These are phyloP conservation scores for Stereum hirsutum DNA, from an alignment of 1,284 basidiomycete genomes.

Conservation along the genomic window DNA sequence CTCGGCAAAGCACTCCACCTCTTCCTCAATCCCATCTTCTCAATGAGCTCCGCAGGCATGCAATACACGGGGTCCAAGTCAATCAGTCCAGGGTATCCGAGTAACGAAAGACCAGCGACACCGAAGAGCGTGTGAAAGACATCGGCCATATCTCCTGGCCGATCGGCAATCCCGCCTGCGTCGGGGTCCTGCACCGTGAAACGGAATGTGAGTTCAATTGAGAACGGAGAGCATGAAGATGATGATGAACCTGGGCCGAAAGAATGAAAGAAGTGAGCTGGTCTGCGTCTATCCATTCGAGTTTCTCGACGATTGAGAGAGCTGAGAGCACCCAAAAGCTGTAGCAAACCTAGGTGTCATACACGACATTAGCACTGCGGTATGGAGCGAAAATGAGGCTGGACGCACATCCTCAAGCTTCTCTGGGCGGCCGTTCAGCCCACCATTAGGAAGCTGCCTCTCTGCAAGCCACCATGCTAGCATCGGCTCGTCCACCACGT, in stretches of 20 bases:
- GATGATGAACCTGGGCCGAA: constrained; percentile 69
- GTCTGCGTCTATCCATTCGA: constrained; percentile 87
- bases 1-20: constrained; percentile 53
- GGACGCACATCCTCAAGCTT: constrained; percentile 89
- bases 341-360: constrained; percentile 76
- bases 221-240: background rate
- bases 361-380: background rate
- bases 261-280: constrained; percentile 81
- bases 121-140: constrained; percentile 97
- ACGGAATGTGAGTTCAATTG: background rate
- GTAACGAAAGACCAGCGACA: constrained; percentile 81
- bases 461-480: constrained; percentile 92
- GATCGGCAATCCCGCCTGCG: constrained; percentile 88
- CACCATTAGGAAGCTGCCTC: constrained; percentile 87
- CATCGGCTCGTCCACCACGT: constrained; percentile 67
- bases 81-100: constrained; percentile 80
- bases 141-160: constrained; percentile 90
- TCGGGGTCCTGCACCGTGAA: constrained; percentile 88
- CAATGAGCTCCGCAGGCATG: constrained; percentile 80
- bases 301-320: constrained; percentile 76
- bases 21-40: constrained; percentile 57
- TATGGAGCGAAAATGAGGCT: background rate
- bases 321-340: constrained; percentile 95
- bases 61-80: constrained; percentile 94
- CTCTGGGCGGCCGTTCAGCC: constrained; percentile 92